Evolutionary conservation across 208 protist genomes (phyloP), one percentile per base, ranked within the genome.

Genomic region (Acanthamoeba triangularis): DNA sequence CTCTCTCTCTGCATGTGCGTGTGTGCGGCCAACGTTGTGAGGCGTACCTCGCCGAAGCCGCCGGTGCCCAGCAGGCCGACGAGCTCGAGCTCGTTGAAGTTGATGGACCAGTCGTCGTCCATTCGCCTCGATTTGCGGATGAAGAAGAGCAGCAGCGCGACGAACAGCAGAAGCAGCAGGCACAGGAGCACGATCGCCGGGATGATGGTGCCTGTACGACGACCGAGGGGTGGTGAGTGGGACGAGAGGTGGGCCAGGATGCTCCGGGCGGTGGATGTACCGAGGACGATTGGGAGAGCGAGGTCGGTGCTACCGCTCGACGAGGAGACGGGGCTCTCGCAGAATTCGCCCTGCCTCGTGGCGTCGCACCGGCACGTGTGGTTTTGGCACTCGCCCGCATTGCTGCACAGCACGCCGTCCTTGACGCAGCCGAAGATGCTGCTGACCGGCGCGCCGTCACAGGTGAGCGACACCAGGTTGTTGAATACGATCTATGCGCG

Each of bases 361-460:
- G 25, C n/a, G 52, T 87, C 6, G 18, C 78, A 87, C 18, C 0
- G 18, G 8, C 78, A 87, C n/a, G 78, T 23, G 78, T 84, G 76
- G 76, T 44, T 25, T n/a, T 7, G 4, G 78, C 78, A 87, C 28
- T 0, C 0, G 25, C 78, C 78, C 16, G 18, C 35, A 49, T 87
- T n/a, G 4, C 44, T n/a, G 41, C 78, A 87, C 2, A 87, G 35
- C 13, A 87, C 41, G 16, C 78, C 78, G 35, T 87, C 28, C 23
- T 47, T 61, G 3, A 87, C 30, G 52, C 78, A 87, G 1, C 78
- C 78, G 37, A 49, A 87, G 52, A 87, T 47, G 37, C 10, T 28
- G n/a, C 78, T 87, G 28, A 87, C 78, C 1, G 78, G 30, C 52
- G 35, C 76, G 44, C 76, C 76, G 18, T 84, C 76, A 44, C 76